phyloP scores from a whole-genome alignment of 2,329 filamentous ascomycete genomes.

The Phyllosticta citriasiana region DNA sequence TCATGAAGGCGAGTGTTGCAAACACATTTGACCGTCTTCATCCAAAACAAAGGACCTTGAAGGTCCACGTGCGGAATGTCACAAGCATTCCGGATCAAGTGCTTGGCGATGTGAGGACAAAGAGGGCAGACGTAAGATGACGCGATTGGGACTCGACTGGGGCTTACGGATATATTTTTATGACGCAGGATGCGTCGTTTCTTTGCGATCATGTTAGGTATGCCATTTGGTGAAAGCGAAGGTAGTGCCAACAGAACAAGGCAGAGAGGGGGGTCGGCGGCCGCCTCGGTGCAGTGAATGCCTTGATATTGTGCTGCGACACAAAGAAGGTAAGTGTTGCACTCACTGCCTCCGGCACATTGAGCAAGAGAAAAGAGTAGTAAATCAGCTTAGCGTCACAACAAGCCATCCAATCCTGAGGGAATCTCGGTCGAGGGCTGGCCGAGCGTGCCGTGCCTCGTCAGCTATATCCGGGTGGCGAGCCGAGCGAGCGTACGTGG shows the following conservation, averaged over 20 bases:
- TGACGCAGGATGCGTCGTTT: neutral
- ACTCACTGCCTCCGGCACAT: neutral
- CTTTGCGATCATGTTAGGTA: neutral
- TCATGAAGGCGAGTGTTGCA: neutral
- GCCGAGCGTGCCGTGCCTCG: neutral
- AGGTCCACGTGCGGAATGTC: conserved; percentile 1
- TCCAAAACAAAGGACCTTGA: conserved; percentile 3
- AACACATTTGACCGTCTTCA: neutral
- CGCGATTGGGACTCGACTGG: neutral
- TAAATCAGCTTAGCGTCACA: neutral
- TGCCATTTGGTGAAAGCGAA: neutral
- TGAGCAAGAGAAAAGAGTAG: neutral
- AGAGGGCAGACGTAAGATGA: neutral
- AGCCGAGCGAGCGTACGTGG: neutral
- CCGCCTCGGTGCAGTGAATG: neutral
- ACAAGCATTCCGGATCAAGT: conserved; percentile 2
- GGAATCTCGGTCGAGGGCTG: neutral
- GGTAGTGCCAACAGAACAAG: neutral
- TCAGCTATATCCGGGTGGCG: neutral
- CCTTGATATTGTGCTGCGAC: neutral
- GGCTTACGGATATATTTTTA: neutral
- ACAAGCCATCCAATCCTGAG: neutral
- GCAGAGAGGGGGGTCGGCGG: neutral
- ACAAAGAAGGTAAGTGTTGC: neutral
- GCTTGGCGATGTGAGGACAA: neutral